Percentiles rank a stretch among this genome's conserved stretches.
Conservation (phyloP, 2,329 filamentous ascomycete species). For the Dissoconium aciculare region DNA sequence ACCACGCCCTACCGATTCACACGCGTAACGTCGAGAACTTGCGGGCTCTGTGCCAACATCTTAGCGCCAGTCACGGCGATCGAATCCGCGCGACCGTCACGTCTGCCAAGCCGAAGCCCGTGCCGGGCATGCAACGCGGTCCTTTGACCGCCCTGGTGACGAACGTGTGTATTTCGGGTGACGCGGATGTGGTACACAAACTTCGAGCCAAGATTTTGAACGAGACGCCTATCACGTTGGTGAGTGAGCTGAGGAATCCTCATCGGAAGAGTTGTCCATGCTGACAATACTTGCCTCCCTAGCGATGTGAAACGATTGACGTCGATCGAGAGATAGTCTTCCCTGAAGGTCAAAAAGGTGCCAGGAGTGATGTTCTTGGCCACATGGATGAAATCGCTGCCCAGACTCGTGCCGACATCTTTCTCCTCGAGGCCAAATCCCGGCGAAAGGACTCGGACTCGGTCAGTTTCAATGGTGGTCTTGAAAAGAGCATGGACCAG, state of each 20-base stretch:
- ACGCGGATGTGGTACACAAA: constrained; percentile 75
- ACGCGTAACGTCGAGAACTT: constrained; percentile 70
- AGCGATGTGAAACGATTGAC: constrained; percentile 89
- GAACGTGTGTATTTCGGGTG: constrained; percentile 81
- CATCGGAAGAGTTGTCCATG: constrained; percentile 3
- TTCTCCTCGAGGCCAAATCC: constrained; percentile 72
- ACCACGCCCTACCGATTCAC: constrained; percentile 85
- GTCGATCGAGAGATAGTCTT: constrained; percentile 85
- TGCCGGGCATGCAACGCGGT: constrained; percentile 37
- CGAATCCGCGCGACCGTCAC: constrained; percentile 71
- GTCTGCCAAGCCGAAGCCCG: constrained; percentile 57
- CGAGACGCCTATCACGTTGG: constrained; percentile 80
- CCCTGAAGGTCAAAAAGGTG: constrained; percentile 41
- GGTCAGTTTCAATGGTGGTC: constrained; percentile 59
- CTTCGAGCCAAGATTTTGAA: constrained; percentile 81
- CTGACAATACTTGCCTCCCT: constrained; percentile 20
- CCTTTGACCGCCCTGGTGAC: constrained; percentile 43
- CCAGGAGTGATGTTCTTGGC: constrained; percentile 56
- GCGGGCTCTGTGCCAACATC: constrained; percentile 63
- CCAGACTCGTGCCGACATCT: constrained; percentile 91
- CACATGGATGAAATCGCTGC: constrained; percentile 75
- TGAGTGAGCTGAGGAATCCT: constrained; percentile 44
- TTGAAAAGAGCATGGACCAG: constrained; percentile 71
- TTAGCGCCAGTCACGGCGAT: constrained; percentile 49
- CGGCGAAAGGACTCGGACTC: constrained; percentile 57